Base-by-base conservation (phyloP, 2,329 filamentous ascomycete genomes). In the Neopestalotiopsis rosae region DNA sequence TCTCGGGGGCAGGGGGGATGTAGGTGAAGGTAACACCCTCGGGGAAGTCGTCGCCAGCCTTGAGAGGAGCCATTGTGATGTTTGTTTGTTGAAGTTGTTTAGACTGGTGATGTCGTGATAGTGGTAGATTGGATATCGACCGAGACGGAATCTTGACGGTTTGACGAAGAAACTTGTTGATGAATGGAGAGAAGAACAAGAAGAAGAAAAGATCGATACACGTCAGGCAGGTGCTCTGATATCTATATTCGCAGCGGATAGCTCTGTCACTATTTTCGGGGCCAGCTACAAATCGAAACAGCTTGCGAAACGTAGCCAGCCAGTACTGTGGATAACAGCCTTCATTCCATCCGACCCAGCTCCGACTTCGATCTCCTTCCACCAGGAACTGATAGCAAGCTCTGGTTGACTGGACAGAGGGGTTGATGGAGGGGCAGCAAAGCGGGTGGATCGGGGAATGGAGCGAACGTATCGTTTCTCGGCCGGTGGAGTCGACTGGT, bases 11-110 rank as follows among this genome's bases (percentile, higher is more conserved):
- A 81, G 93, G 94, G 71, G 93, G 92, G 74, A 96, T 89, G 88
- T 95, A 96, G 76, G 90, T 92, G 87, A 98, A 98, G 81, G 87
- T 86, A 71, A 97, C 91, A 76, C 88, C 92, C 75, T 90, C 85
- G 75, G 95, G 95, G 87, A 98, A 95, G 80, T 85, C 85, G 81
- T 97, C 94, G 79, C 95, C 95, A 79, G 88, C 88, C 81, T 95
- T 91, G 82, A 96, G 88, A 84, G 91, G 76, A 61, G 58, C 58
- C 86, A 88, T 87, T 69, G 71, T 82, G 65, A 59, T 66, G 20
- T 32, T 28, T 28, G 24, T 28, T 28, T 28, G 9, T 40, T 34
- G 6, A 10, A 9, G 24, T 52, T 56, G 24, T 40, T 12, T 65
- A 20, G 62, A 28, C 17, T 52, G 40, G 63, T 65, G 63, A 45